These are phyloP conservation scores for Colletotrichum trifolii DNA, from an alignment of 2,329 filamentous ascomycete genomes.

Conservation along the genomic window DNA sequence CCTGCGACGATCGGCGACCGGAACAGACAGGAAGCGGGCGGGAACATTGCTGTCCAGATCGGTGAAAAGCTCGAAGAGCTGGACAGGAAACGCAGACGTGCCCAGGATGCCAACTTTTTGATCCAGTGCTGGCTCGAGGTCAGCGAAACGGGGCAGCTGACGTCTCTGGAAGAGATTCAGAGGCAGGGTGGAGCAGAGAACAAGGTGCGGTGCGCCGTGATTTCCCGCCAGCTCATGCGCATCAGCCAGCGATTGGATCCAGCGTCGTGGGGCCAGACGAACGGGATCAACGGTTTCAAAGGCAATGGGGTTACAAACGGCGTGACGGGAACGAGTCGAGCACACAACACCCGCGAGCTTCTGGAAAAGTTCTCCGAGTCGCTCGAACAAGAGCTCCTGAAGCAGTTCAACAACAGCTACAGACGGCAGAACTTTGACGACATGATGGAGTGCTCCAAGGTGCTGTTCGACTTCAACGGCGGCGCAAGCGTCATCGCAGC, in stretches of 20 bases:
- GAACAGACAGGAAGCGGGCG: slow-evolving; percentile 69
- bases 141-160: slow-evolving; percentile 86
- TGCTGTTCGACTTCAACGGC: slow-evolving; percentile 94
- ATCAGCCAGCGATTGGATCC: slow-evolving; percentile 93
- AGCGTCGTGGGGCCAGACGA: slow-evolving; percentile 74
- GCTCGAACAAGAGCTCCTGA: slow-evolving; percentile 91
- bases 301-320: slow-evolving; percentile 63
- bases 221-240: slow-evolving; percentile 90
- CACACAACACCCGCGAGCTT: slow-evolving; percentile 81
- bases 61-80: slow-evolving; percentile 94
- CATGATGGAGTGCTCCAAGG: slow-evolving; percentile 96
- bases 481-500: slow-evolving; percentile 94
- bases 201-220: slow-evolving; percentile 93
- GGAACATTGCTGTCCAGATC: slow-evolving; percentile 93
- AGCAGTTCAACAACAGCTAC: slow-evolving; percentile 98
- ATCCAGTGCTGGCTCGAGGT: slow-evolving; percentile 98
- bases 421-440: slow-evolving; percentile 94
- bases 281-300: slow-evolving; percentile 63
- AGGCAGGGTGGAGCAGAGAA: slow-evolving; percentile 87
- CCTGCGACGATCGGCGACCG: slow-evolving; percentile 50
- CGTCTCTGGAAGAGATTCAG: slow-evolving; percentile 88
- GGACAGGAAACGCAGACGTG: slow-evolving; percentile 88
- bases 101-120: slow-evolving; percentile 92
- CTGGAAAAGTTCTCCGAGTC: slow-evolving; percentile 98
- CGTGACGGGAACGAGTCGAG: slow-evolving; percentile 51